Evolutionary conservation across 495 filamentous ascomycete genomes (phyloP).

Genomic region (Cryomyces minteri): DNA sequence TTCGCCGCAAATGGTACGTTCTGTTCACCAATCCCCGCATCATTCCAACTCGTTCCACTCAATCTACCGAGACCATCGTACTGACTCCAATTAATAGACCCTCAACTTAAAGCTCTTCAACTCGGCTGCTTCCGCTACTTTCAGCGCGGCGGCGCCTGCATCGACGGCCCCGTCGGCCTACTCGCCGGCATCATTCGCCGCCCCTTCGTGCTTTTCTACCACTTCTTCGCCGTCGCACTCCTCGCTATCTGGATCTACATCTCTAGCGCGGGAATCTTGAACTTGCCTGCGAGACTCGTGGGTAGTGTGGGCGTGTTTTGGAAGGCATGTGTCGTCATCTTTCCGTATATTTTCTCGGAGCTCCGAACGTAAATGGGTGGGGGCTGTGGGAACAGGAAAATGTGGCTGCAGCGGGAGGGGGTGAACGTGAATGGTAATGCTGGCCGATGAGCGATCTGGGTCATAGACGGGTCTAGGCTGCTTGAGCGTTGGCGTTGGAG

Average conservation of each 20-base stretch:
- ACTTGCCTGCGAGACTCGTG: constrained; percentile 38
- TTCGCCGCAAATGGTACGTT: constrained; percentile 65
- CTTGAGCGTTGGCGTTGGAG: no score
- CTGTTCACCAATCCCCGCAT: not conserved
- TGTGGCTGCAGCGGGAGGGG: no score
- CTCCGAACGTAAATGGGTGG: constrained; percentile 7
- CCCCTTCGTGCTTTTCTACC: constrained; percentile 64
- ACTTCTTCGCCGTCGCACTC: constrained; percentile 90
- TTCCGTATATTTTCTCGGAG: constrained; percentile 63
- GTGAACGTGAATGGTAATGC: no score
- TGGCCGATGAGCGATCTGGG: no score
- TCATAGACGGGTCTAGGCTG: no score
- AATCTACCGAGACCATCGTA: not conserved
- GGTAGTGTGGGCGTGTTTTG: constrained; percentile 54
- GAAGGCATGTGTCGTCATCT: constrained; percentile 75
- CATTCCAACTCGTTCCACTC: no score
- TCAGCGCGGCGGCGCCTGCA: constrained; percentile 47
- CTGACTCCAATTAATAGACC: constrained; percentile 25
- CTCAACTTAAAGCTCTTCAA: constrained; percentile 61
- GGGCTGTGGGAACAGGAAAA: no score
- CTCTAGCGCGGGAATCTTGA: constrained; percentile 31
- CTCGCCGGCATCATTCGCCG: constrained; percentile 67
- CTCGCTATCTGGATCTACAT: constrained; percentile 70
- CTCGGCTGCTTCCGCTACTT: constrained; percentile 91
- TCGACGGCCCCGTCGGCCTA: constrained; percentile 62